Evolutionary conservation across 73 alveolate species (phyloP).

Genomic region (Paramecium tetraurelia): DNA sequence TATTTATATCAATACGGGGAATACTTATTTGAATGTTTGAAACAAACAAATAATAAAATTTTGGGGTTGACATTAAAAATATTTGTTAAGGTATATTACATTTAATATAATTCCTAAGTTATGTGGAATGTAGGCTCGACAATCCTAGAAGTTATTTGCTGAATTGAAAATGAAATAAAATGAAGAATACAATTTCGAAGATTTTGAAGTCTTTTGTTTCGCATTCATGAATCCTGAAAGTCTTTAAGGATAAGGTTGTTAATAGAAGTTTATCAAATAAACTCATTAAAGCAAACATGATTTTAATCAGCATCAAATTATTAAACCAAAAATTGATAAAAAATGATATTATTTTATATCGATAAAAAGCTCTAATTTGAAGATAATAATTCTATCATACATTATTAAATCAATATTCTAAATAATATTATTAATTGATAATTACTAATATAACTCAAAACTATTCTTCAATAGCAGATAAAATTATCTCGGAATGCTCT

Average conservation of each 20-base stretch:
- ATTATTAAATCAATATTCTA: no score
- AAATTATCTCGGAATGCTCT: neutral
- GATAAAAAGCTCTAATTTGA: no score
- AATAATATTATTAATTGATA: no score
- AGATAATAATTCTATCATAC: no score
- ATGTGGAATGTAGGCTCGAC: neutral
- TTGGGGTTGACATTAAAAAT: neutral
- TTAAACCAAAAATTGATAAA: neutral
- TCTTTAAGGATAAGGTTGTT: neutral
- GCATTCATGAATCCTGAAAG: conserved; percentile 7
- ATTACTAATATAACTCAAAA: neutral
- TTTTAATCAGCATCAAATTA: neutral
- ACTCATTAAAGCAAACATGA: neutral
- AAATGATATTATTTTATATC: neutral
- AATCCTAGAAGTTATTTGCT: neutral
- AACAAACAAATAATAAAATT: conserved; percentile 11
- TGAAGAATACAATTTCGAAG: conserved; percentile 26
- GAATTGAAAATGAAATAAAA: neutral
- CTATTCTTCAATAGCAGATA: neutral
- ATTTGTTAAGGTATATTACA: neutral
- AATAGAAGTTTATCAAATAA: neutral
- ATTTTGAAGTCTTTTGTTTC: conserved; percentile 15
- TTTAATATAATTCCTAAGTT: neutral
- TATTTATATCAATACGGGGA: conserved; percentile 26
- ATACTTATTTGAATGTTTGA: neutral